phyloP scores from a whole-genome alignment of 805 yeast genomes.

The Starmerella scarabaei region DNA sequence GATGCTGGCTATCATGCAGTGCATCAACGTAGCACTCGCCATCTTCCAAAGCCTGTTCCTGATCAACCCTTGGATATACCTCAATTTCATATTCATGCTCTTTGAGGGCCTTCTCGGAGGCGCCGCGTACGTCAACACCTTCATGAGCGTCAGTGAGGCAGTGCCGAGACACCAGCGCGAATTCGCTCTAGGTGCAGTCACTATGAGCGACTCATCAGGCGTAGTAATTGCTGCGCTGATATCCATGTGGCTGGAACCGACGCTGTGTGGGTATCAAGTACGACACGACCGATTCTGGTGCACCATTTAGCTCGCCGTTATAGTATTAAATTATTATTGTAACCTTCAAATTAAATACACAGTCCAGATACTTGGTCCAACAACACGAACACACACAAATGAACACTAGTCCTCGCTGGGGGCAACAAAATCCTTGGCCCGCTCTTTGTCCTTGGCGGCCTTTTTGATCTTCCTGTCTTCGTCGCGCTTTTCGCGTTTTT shows the following conservation, averaged over 20 bases:
- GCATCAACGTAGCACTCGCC: slow-evolving; percentile 45
- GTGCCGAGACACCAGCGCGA: slow-evolving; percentile 43
- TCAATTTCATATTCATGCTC: slow-evolving; percentile 49
- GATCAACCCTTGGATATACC: slow-evolving; percentile 46
- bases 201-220: slow-evolving; percentile 76
- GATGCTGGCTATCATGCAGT: slow-evolving; percentile 53
- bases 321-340: no score
- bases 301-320: background rate
- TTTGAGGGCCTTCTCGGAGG: slow-evolving; percentile 90
- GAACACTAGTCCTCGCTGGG: slow-evolving; percentile 55
- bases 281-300: slow-evolving; percentile 73
- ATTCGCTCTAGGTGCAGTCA: slow-evolving; percentile 71
- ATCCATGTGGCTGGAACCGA: slow-evolving; percentile 62
- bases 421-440: slow-evolving; percentile 68
- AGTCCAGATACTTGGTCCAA: background rate
- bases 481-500: slow-evolving; percentile 60
- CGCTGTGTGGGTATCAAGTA: slow-evolving; percentile 60
- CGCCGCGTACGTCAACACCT: slow-evolving; percentile 78
- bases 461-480: slow-evolving; percentile 64
- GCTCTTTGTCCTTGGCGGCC: slow-evolving; percentile 50
- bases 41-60: slow-evolving; percentile 51
- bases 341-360: no score
- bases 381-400: background rate
- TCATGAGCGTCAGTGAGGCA: slow-evolving; percentile 57
- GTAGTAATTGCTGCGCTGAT: slow-evolving; percentile 67